Conservation (phyloP, 2,329 filamentous ascomycete genomes). For the Samsoniella hepiali region DNA sequence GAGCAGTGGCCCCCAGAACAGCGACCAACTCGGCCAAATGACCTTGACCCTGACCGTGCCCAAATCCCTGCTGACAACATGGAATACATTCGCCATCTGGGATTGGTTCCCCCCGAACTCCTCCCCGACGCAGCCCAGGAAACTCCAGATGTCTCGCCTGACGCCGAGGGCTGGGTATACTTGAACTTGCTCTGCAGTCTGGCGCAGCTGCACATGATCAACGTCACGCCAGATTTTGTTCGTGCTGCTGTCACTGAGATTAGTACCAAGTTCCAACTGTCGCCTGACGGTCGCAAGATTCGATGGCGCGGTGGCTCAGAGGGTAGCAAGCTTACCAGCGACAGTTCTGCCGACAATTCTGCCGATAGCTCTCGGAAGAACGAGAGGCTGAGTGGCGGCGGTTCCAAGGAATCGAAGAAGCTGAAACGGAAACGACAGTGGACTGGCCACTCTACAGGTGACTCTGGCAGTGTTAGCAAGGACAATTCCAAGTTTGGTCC, state of each 20-base stretch:
- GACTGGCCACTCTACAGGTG: constrained; percentile 33
- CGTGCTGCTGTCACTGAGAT: constrained; percentile 66
- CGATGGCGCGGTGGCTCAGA: constrained; percentile 71
- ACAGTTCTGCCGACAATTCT: constrained; percentile 52
- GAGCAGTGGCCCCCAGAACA: constrained; percentile 57
- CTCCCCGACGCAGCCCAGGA: constrained; percentile 37
- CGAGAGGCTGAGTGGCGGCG: constrained; percentile 44
- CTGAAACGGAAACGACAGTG: constrained; percentile 46
- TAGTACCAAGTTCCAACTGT: constrained; percentile 74
- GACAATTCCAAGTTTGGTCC: constrained; percentile 40
- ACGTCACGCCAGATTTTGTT: constrained; percentile 75
- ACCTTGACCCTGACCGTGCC: constrained; percentile 73
- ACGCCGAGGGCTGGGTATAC: constrained; percentile 76
- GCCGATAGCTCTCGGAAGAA: constrained; percentile 46
- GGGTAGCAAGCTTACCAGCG: constrained; percentile 63
- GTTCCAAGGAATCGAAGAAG: constrained; percentile 43
- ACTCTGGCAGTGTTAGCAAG: constrained; percentile 36
- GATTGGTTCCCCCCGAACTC: constrained; percentile 59
- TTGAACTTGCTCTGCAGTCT: constrained; percentile 76
- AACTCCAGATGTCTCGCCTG: constrained; percentile 51
- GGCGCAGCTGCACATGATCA: constrained; percentile 81
- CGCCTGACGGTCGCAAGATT: constrained; percentile 72
- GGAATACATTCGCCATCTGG: constrained; percentile 73
- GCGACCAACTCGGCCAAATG: constrained; percentile 70
- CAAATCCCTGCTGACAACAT: constrained; percentile 76